A percentile compares a stretch with the other conserved stretches of the same genome.
These are phyloP conservation scores for Lentinula aciculospora DNA, from an alignment of 768 basidiomycete species.

Conservation along the genomic window DNA sequence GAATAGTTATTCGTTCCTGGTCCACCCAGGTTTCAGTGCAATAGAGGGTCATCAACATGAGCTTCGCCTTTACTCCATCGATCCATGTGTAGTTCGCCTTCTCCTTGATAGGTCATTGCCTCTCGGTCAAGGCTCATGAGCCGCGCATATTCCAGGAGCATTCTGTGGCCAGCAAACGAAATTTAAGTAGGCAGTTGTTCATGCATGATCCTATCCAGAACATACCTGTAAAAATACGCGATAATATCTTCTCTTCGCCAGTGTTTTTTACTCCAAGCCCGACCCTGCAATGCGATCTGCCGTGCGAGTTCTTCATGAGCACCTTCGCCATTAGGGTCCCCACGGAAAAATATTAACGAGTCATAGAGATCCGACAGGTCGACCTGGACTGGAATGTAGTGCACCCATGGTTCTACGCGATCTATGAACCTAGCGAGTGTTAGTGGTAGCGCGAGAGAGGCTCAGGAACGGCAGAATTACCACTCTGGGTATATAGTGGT, in stretches of 20 bases:
- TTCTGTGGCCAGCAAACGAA: slow-evolving; percentile 20
- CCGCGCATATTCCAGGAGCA: slow-evolving; percentile 50
- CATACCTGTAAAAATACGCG: slow-evolving; percentile 54
- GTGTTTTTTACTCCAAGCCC: slow-evolving; percentile 48
- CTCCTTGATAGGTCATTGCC: slow-evolving; percentile 1
- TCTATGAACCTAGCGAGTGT: slow-evolving; percentile 38
- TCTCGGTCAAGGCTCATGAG: slow-evolving; percentile 42
- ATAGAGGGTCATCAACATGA: background rate
- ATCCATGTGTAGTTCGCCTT: background rate
- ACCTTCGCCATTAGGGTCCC: slow-evolving; percentile 42
- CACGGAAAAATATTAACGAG: slow-evolving; percentile 65
- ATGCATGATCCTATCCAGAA: background rate
- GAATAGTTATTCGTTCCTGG: too few species aligned
- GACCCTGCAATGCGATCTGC: slow-evolving; percentile 51
- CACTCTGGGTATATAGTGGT: slow-evolving; percentile 64
- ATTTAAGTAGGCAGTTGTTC: background rate
- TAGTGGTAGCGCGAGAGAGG: background rate
- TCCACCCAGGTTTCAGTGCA: background rate
- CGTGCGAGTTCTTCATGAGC: slow-evolving; percentile 54
- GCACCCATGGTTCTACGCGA: slow-evolving; percentile 59
- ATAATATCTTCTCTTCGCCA: slow-evolving; percentile 60
- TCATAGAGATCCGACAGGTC: slow-evolving; percentile 67
- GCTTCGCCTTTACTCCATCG: background rate
- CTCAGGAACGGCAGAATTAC: slow-evolving; percentile 20
- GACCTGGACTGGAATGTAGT: slow-evolving; percentile 64